Percentiles rank a stretch among this genome's conserved stretches.
Evolutionary conservation across 441 rosid genomes (phyloP).

Genomic region (Omphalea diandra): DNA sequence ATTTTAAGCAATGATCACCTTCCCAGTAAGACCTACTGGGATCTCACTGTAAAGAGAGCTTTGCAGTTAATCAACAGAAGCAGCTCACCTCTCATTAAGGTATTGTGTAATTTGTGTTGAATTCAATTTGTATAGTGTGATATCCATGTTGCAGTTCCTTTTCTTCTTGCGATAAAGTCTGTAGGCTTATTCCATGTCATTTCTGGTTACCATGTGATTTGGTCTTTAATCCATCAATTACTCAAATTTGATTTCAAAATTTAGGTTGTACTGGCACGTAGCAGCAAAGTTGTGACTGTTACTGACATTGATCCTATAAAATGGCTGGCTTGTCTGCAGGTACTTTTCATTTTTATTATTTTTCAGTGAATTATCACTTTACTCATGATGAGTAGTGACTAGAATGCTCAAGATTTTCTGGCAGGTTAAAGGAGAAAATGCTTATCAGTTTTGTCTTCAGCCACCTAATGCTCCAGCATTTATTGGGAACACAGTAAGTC

Average conservation of each 20-base stretch:
- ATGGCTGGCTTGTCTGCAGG: conserved; percentile 87
- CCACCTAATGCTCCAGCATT: conserved; percentile 92
- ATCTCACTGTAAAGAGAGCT: conserved; percentile 70
- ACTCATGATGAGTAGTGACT: conserved; percentile 1
- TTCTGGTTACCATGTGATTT: neutral
- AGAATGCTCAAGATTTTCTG: conserved; percentile 13
- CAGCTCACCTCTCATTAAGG: conserved; percentile 70
- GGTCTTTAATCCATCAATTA: conserved; percentile 17
- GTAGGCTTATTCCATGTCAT: neutral
- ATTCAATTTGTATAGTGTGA: neutral
- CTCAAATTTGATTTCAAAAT: conserved; percentile 16
- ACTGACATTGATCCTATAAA: conserved; percentile 68
- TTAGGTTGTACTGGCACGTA: conserved; percentile 92
- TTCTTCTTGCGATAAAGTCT: neutral
- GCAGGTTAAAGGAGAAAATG: conserved; percentile 79
- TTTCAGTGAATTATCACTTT: conserved; percentile 1
- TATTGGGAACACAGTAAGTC: conserved; percentile 88
- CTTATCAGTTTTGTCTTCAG: conserved; percentile 91
- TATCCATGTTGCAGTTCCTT: neutral
- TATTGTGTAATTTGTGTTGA: conserved; percentile 24
- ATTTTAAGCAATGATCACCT: conserved; percentile 47
- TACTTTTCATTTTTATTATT: conserved; percentile 17
- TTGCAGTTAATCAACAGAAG: conserved; percentile 59
- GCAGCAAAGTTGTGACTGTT: conserved; percentile 67
- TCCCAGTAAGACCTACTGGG: conserved; percentile 62